Percentiles rank a stretch among this genome's conserved stretches.
Conservation (phyloP, 2,329 filamentous ascomycete genomes). For the Talaromyces verruculosus region DNA sequence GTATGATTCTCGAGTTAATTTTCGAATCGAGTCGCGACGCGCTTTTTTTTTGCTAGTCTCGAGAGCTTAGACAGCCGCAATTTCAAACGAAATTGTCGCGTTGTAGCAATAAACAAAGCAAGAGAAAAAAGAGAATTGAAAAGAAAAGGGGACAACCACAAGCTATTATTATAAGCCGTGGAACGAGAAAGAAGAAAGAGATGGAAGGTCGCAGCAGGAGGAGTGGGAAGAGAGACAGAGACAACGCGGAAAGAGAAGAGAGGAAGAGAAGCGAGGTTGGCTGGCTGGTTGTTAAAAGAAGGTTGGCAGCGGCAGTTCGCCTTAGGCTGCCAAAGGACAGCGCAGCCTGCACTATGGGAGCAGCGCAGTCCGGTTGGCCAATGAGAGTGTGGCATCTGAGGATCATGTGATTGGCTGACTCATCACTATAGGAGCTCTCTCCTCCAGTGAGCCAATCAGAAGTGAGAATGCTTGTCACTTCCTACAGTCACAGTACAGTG, state of each 20-base stretch:
- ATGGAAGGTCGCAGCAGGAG: conserved; percentile 6
- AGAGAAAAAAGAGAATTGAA: not conserved
- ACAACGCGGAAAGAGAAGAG: not conserved
- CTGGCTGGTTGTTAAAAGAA: conserved; percentile 17
- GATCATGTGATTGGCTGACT: conserved; percentile 24
- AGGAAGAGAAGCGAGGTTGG: not conserved
- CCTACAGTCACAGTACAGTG: not conserved
- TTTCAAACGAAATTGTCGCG: conserved; percentile 2
- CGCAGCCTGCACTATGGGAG: conserved; percentile 2
- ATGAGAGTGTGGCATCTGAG: not conserved
- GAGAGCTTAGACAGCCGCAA: conserved; percentile 11
- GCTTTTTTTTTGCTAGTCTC: conserved; percentile 7
- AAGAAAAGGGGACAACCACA: conserved; percentile 3
- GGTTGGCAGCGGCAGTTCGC: conserved; percentile 9
- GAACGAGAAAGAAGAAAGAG: conserved; percentile 3
- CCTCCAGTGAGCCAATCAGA: conserved; percentile 3
- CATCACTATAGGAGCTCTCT: not conserved
- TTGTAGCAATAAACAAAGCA: conserved; percentile 11
- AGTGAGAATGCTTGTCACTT: not conserved
- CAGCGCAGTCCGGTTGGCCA: conserved; percentile 5
- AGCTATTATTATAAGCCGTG: conserved; percentile 5
- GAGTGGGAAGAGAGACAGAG: not conserved
- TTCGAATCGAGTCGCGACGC: conserved; percentile 18
- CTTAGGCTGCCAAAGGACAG: conserved; percentile 14
- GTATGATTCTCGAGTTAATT: not conserved